Evolutionary conservation across 2,329 filamentous ascomycete genomes (phyloP).

Genomic region (Cladophialophora exuberans): DNA sequence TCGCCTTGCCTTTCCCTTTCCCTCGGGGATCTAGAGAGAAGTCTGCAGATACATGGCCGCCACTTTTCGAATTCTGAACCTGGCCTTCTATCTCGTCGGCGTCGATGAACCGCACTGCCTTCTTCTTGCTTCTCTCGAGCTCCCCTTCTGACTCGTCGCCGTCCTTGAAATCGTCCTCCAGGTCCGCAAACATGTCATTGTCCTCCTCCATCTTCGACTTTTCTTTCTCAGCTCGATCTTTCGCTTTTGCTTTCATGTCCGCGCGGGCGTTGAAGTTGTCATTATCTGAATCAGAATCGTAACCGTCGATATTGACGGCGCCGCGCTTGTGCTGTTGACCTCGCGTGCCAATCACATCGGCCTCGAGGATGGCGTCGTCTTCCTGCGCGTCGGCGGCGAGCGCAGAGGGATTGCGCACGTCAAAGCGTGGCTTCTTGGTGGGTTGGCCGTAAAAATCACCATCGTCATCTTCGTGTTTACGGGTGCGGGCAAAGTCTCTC

Average conservation of each 20-base stretch:
- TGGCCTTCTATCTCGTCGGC: conserved; percentile 76
- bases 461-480: conserved; percentile 60
- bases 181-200: conserved; percentile 80
- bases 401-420: conserved; percentile 90
- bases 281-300: conserved; percentile 90
- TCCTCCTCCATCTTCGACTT: conserved; percentile 42
- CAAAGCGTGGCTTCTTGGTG: conserved; percentile 84
- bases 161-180: conserved; percentile 62
- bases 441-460: conserved; percentile 42
- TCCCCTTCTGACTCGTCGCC: conserved; percentile 57
- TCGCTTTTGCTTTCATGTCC: conserved; percentile 55
- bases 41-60: conserved; percentile 66
- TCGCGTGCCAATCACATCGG: conserved; percentile 83
- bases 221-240: conserved; percentile 48
- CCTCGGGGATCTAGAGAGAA: conserved; percentile 49
- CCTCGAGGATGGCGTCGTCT: conserved; percentile 77
- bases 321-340: conserved; percentile 80
- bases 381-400: conserved; percentile 80
- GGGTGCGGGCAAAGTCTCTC: conserved; percentile 77
- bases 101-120: conserved; percentile 63
- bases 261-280: conserved; percentile 83
- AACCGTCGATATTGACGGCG: conserved; percentile 94
- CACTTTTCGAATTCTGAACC: conserved; percentile 71
- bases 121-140: conserved; percentile 60
- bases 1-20: conserved; percentile 36